Percentiles rank a stretch among this genome's conserved stretches.
Evolutionary conservation across 148 eudicot genomes (phyloP).

Genomic region (Spergularia bocconei): DNA sequence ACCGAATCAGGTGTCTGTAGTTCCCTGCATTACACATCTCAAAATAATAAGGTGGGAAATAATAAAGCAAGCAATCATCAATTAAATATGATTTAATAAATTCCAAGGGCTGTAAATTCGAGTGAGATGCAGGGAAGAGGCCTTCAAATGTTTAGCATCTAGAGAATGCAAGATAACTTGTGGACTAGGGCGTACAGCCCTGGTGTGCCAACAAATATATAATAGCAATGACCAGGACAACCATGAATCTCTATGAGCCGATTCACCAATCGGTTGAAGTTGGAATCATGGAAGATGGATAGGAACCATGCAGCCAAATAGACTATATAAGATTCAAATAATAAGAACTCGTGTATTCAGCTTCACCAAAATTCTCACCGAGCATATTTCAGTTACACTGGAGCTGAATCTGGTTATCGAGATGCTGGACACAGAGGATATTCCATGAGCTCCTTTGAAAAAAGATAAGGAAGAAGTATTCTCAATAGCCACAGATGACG

Average conservation of each 20-base stretch:
- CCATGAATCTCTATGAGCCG: neutral
- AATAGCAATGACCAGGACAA: neutral
- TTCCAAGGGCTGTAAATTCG: neutral
- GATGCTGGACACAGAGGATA: constrained; percentile 85
- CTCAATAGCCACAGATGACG: constrained; percentile 34
- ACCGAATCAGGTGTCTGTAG: neutral
- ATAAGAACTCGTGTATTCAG: neutral
- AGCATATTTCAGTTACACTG: constrained; percentile 54
- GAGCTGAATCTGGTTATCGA: constrained; percentile 43
- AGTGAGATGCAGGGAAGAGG: neutral
- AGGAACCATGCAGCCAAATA: constrained; percentile 7
- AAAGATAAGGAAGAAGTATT: constrained; percentile 46
- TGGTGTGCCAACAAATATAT: neutral
- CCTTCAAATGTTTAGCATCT: neutral
- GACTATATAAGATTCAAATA: neutral
- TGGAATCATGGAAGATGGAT: neutral
- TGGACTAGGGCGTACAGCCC: neutral
- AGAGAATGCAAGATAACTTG: neutral
- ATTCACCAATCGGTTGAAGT: neutral
- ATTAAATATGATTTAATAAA: neutral
- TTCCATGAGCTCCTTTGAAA: constrained; percentile 99
- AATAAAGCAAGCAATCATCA: neutral
- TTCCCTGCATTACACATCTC: neutral
- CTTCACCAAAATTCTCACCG: constrained; percentile 48
- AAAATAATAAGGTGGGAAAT: neutral